Evolutionary conservation across 2,329 filamentous ascomycete genomes (phyloP), one percentile per base, ranked within the genome.

Genomic region (Aureobasidium melanogenum): DNA sequence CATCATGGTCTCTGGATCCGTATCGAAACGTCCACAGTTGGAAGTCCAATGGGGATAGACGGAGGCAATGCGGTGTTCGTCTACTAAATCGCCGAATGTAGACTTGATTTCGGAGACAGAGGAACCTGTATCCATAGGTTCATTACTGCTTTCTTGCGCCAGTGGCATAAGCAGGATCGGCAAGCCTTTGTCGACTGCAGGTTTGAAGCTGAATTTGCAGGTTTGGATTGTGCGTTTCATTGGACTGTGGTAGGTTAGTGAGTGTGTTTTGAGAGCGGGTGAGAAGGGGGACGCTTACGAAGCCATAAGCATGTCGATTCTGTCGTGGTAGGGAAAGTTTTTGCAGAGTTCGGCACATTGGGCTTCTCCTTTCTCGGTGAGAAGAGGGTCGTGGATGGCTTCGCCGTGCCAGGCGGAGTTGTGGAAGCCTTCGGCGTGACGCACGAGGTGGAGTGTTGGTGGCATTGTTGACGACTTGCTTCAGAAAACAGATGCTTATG

Each of bases 181-280:
- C 58, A 81, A 70, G 3, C 76, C 75, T 59, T 75, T 74, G 22
- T 78, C 68, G 51, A 83, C 79, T 0, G 77, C 79, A 0, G 83
- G 77, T n/a, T 79, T 80, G 72, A 96, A 95, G 50, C 83, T 81
- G 60, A 84, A 76, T 38, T 91, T 79, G 34, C 88, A 86, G 2
- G 91, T 96, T 74, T 89, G 84, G 50, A 96, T 79, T 2, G 91
- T 94, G 64, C 91, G 85, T 56, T 87, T 85, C 66, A 96, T 81
- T 8, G 91, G 91, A 0, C 48, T 51, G n/a, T n/a, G 28, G 28
- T 30, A 30, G 8, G 8, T n/a, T n/a, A n/a, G n/a, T n/a, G n/a
- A n/a, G n/a, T n/a, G n/a, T n/a, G n/a, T n/a, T n/a, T n/a, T n/a
- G n/a, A n/a, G n/a, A n/a, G n/a, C n/a, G n/a, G n/a, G n/a, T n/a